Conservation (phyloP, 768 basidiomycete genomes). For the Ramaria rubella region DNA sequence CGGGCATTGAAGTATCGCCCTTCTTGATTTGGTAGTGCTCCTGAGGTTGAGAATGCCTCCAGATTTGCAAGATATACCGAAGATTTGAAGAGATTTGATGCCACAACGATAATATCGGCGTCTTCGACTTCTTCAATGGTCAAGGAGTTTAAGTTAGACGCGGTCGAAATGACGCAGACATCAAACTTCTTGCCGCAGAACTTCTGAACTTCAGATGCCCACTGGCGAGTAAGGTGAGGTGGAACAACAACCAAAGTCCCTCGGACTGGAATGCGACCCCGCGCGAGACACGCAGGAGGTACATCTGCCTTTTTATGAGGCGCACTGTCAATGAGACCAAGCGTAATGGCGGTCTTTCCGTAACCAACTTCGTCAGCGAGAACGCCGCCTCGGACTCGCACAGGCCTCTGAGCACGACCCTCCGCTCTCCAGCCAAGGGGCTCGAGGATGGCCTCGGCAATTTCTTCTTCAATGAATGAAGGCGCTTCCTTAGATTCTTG, state of each 20-base stretch:
- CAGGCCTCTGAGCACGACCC: constrained; percentile 73
- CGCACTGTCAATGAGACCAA: constrained; percentile 79
- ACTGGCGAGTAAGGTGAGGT: constrained; percentile 83
- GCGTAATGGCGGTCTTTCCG: constrained; percentile 92
- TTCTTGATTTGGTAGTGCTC: constrained; percentile 65
- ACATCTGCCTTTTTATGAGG: constrained; percentile 41
- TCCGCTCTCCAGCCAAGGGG: constrained; percentile 94
- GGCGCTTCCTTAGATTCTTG: constrained; percentile 60
- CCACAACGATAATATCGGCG: constrained; percentile 82
- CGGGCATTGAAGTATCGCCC: constrained; percentile 89
- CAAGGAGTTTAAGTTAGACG: constrained; percentile 60
- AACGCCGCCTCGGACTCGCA: constrained; percentile 79
- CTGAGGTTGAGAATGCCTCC: constrained; percentile 59
- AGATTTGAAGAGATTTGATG: constrained; percentile 82
- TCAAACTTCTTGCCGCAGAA: constrained; percentile 61
- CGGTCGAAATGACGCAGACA: constrained; percentile 60
- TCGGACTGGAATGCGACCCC: constrained; percentile 71
- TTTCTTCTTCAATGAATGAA: constrained; percentile 90
- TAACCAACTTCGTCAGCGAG: constrained; percentile 96
- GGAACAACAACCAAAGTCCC: constrained; percentile 84
- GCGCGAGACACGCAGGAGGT: constrained; percentile 22
- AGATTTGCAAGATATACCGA: constrained; percentile 70
- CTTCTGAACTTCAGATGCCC: constrained; percentile 80
- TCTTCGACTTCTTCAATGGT: constrained; percentile 70
- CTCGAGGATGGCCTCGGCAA: constrained; percentile 81